A percentile compares a stretch with the other conserved stretches of the same genome.
phyloP scores from a whole-genome alignment of 2,329 filamentous ascomycete genomes.

The Cladosporium sphaerospermum region DNA sequence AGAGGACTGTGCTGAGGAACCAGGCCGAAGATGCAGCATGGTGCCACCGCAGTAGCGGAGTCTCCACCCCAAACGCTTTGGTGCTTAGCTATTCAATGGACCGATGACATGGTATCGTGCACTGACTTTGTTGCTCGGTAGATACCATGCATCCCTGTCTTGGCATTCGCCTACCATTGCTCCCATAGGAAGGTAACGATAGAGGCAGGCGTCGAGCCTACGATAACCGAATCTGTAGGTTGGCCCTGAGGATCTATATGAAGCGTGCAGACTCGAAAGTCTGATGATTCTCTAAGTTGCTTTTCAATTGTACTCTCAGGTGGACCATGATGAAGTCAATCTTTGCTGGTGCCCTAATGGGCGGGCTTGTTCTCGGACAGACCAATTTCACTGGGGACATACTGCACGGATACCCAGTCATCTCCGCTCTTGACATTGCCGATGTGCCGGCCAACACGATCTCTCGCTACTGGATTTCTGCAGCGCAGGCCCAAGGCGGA shows the following conservation, averaged over 20 bases:
- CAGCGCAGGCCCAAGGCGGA: conserved; percentile 35
- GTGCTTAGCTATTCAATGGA: no score
- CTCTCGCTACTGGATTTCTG: conserved; percentile 33
- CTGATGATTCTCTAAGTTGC: no score
- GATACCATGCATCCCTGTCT: background rate
- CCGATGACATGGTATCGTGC: conserved; percentile 3
- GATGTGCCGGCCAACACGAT: conserved; percentile 33
- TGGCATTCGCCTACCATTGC: conserved; percentile 2
- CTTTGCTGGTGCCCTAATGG: conserved; percentile 1
- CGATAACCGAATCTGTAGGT: no score
- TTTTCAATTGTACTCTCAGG: background rate
- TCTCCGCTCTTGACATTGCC: conserved; percentile 27
- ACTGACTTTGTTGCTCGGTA: background rate
- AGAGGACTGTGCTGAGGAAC: no score
- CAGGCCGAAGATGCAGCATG: no score
- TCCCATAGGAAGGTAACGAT: conserved; percentile 6
- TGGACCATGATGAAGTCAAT: conserved; percentile 3
- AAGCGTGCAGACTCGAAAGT: background rate
- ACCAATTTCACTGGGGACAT: conserved; percentile 19
- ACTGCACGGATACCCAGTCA: conserved; percentile 19
- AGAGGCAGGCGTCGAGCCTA: no score
- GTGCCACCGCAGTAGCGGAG: no score
- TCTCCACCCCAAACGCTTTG: no score
- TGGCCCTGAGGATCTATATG: background rate
- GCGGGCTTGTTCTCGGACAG: conserved; percentile 5